phyloP scores from a whole-genome alignment of 768 basidiomycete genomes.

The Leccinum obscurum region DNA sequence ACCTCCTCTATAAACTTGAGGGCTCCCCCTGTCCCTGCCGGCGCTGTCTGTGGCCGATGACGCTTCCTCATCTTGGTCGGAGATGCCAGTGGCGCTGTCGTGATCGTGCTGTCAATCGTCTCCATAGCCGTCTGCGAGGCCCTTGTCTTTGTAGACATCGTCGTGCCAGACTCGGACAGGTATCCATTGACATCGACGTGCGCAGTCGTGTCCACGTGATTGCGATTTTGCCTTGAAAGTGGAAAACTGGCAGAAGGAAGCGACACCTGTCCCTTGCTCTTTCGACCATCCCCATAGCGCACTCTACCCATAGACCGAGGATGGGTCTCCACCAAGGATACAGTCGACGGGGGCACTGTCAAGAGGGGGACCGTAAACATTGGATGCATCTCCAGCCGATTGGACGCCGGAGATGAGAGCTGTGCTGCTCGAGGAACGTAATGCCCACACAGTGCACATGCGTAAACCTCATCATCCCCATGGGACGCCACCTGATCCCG shows the following conservation, averaged over 20 bases:
- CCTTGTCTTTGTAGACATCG: background rate
- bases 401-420: background rate
- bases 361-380: slow-evolving; percentile 34
- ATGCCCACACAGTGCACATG: slow-evolving; percentile 26
- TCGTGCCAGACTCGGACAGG: background rate
- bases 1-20: slow-evolving; percentile 18
- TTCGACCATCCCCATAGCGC: background rate
- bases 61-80: slow-evolving; percentile 11
- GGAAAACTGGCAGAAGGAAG: background rate
- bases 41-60: slow-evolving; percentile 29
- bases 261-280: background rate
- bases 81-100: background rate
- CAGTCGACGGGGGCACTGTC: slow-evolving; percentile 18
- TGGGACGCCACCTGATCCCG: background rate
- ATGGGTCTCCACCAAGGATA: background rate
- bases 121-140: background rate
- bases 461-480: background rate
- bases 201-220: background rate
- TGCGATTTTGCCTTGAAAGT: background rate
- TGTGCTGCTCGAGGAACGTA: background rate
- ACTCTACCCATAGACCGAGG: background rate
- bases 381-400: slow-evolving; percentile 19
- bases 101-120: background rate
- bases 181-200: background rate
- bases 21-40: slow-evolving; percentile 13